phyloP scores from a whole-genome alignment of 148 eudicot species.

The Arctostaphylos glauca region DNA sequence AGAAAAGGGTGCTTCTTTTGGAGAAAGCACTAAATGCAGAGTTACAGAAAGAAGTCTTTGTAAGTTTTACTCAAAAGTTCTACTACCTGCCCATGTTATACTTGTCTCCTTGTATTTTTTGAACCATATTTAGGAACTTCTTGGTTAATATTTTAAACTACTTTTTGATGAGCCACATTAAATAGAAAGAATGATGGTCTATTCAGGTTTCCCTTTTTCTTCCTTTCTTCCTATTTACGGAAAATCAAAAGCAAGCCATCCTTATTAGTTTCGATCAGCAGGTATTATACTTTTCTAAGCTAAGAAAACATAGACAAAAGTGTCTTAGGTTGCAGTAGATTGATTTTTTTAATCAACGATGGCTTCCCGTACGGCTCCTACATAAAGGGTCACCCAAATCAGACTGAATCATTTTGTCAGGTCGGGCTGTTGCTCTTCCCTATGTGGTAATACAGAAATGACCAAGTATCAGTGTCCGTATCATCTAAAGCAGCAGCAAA shows the following conservation, averaged over 20 bases:
- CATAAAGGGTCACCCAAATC: no score
- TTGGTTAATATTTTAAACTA: background rate
- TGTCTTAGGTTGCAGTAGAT: background rate
- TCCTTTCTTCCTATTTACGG: background rate
- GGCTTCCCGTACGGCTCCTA: no score
- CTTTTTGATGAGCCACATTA: background rate
- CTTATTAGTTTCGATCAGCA: background rate
- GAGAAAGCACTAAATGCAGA: slow-evolving; percentile 83
- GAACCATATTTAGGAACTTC: background rate
- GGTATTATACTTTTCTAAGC: background rate
- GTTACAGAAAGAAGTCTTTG: slow-evolving; percentile 55
- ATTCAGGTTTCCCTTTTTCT: background rate
- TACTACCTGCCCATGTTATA: background rate
- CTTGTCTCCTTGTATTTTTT: background rate
- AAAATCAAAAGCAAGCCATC: slow-evolving; percentile 6
- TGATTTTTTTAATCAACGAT: background rate
- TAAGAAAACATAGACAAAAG: background rate
- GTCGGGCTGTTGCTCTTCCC: no score
- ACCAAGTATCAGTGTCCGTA: background rate
- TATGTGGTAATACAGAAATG: background rate
- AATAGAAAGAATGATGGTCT: background rate
- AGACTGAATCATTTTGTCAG: no score
- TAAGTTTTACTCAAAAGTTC: slow-evolving; percentile 36
- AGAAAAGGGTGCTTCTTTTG: slow-evolving; percentile 81
- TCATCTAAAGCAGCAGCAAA: background rate